These are phyloP conservation scores for Hymenoscyphus infarciens DNA, from an alignment of 2,329 filamentous ascomycete genomes.

Conservation along the genomic window DNA sequence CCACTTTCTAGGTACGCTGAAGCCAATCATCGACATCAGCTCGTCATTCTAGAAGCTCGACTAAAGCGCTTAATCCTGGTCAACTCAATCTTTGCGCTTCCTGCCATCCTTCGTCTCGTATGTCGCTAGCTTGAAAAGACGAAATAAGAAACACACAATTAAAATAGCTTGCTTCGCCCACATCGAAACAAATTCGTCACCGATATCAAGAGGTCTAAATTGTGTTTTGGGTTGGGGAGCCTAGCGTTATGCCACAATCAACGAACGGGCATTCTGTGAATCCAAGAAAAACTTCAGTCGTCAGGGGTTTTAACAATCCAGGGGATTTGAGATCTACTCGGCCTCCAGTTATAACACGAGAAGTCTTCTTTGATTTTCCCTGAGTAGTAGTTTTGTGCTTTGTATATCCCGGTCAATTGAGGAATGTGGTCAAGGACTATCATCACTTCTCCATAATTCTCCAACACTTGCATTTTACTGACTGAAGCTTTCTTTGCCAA, in stretches of 20 bases:
- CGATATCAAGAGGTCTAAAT: neutral
- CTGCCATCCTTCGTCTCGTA: neutral
- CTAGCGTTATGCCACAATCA: neutral
- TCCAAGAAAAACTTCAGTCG: neutral
- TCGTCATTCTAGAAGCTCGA: neutral
- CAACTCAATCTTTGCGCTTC: neutral
- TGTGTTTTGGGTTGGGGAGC: neutral
- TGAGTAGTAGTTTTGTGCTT: neutral
- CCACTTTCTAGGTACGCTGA: neutral
- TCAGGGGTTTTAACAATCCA: no score
- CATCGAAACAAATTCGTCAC: neutral
- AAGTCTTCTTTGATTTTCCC: no score
- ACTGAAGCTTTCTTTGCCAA: neutral
- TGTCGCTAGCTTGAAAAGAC: neutral
- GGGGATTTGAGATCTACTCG: no score
- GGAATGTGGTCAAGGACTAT: neutral
- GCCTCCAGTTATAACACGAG: no score
- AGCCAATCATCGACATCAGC: neutral
- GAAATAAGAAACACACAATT: neutral
- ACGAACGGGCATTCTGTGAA: neutral
- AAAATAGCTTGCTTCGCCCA: neutral
- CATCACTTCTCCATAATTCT: neutral
- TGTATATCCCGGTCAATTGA: neutral
- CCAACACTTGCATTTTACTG: neutral
- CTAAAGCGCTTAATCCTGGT: neutral